A percentile compares a stretch with the other conserved stretches of the same genome.
Conservation (phyloP, 2,329 filamentous ascomycete genomes). For the Fusarium xyrophilum region DNA sequence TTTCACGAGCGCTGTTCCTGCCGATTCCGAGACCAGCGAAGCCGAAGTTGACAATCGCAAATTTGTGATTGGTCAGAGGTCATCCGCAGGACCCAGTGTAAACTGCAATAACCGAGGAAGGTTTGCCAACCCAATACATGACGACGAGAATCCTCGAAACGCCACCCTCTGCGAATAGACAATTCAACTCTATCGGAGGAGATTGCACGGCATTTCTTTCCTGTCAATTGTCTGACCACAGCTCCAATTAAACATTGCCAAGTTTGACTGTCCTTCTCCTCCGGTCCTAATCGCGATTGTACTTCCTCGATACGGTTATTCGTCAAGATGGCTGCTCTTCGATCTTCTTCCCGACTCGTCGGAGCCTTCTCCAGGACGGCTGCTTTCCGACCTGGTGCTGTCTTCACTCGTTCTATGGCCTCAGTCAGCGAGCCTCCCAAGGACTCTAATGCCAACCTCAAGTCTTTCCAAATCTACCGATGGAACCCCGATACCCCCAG, state of each 20-base stretch:
- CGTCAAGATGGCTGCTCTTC: constrained; percentile 65
- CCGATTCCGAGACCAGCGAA: constrained; percentile 34
- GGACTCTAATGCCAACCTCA: constrained; percentile 72
- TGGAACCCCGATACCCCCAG: constrained; percentile 95
- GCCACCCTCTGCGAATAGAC: constrained; percentile 36
- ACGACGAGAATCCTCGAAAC: constrained; percentile 39
- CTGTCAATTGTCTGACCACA: constrained; percentile 38
- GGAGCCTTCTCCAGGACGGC: constrained; percentile 53
- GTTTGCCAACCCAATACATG: constrained; percentile 41
- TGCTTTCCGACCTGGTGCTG: constrained; percentile 51
- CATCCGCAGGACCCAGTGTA: constrained; percentile 24
- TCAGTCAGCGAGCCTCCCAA: constrained; percentile 66
- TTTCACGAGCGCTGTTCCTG: constrained; percentile 36
- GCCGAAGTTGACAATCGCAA: constrained; percentile 45
- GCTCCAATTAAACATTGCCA: constrained; percentile 28
- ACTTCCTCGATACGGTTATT: constrained; percentile 14
- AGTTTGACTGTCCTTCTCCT: constrained; percentile 42
- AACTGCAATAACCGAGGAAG: constrained; percentile 44
- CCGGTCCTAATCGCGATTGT: constrained; percentile 31
- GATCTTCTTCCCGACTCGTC: constrained; percentile 63
- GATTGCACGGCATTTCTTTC: constrained; percentile 41
- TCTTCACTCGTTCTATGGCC: constrained; percentile 61
- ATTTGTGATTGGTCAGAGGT: constrained; percentile 36
- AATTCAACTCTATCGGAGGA: constrained; percentile 38
- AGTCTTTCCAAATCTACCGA: constrained; percentile 98